Conservation (phyloP, 1,139 yeast genomes). For the Hansenula lynferdii region DNA sequence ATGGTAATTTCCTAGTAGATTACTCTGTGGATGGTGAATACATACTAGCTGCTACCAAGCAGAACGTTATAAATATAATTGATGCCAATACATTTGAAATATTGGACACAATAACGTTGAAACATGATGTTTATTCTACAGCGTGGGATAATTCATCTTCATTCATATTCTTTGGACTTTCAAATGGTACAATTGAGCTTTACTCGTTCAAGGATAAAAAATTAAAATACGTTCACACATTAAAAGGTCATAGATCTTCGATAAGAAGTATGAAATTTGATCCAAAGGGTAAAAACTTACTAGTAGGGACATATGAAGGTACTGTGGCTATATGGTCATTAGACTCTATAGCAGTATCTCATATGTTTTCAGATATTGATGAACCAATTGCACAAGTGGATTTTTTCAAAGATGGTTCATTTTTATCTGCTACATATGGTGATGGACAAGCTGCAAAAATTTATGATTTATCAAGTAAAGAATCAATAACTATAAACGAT, state of each 20-base stretch:
- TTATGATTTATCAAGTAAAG: conserved; percentile 32
- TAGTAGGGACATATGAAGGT: conserved; percentile 69
- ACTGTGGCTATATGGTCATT: conserved; percentile 60
- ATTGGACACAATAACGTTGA: conserved; percentile 11
- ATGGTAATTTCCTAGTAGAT: conserved; percentile 31
- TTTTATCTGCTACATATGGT: conserved; percentile 41
- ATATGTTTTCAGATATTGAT: conserved; percentile 43
- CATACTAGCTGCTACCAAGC: conserved; percentile 43
- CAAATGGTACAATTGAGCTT: conserved; percentile 33
- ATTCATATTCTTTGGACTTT: conserved; percentile 26
- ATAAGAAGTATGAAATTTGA: conserved; percentile 49
- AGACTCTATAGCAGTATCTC: conserved; percentile 37
- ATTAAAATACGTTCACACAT: conserved; percentile 22
- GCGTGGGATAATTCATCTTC: conserved; percentile 30
- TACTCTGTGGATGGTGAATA: conserved; percentile 52
- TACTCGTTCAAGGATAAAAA: conserved; percentile 20
- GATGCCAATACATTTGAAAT: conserved; percentile 17
- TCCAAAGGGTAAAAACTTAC: conserved; percentile 51
- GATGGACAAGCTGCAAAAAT: conserved; percentile 36
- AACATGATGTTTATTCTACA: conserved; percentile 12
- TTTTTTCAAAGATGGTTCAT: conserved; percentile 40
- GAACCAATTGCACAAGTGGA: conserved; percentile 44
- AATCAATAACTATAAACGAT: conserved; percentile 32
- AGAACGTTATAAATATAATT: conserved; percentile 22
- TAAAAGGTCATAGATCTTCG: conserved; percentile 50